Base-by-base conservation (phyloP, 345 rosid genomes). In the Syzygium jambos region DNA sequence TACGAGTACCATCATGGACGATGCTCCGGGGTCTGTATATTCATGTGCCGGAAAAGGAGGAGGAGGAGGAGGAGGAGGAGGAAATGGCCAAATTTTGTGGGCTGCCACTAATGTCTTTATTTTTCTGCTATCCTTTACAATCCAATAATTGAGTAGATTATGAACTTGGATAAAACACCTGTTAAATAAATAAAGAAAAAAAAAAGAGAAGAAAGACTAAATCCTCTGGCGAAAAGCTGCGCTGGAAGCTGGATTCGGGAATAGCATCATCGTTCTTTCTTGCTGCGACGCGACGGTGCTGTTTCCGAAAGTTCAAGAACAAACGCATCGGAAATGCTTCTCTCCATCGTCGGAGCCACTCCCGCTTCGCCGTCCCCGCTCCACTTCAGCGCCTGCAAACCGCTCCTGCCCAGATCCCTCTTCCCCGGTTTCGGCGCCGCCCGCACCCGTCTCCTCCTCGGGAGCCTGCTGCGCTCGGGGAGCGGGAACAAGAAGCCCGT, bases 331-430 rank as follows among this genome's bases (percentile, higher is more conserved):
- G 84, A 86, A 86, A 86, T 86, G 87, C 82, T 86, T 38, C 77
- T 65, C 51, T 86, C 84, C 49, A 10, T 51, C 12, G 61, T 52
- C 10, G 82, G 80, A 73, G 49, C 59, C 51, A 51, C 22, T 68
- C 87, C 30, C 30, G 55, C 41, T 15, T 46, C 77, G n/a, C 86
- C 27, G 49, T 27, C 77, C 43, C 77, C 30, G 10, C 86, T 38
- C 63, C n/a, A 84, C 90, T 73, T 91, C 90, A 29, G 73, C 92
- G 23, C 85, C 94, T 11, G 10, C 84, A 22, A 10, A 19, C 59
- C 84, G n/a, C 30, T 43, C 19, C 49, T 86, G 68, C 88, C 85
- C 84, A 86, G 34, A 77, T 68, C 84, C 85, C 34, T 86, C 38
- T 57, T 86, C 52, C 88, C 85, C 38, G 84, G 85, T 2, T 77